Conservation (phyloP, 768 basidiomycete species). For the Gymnopilus junonius region DNA sequence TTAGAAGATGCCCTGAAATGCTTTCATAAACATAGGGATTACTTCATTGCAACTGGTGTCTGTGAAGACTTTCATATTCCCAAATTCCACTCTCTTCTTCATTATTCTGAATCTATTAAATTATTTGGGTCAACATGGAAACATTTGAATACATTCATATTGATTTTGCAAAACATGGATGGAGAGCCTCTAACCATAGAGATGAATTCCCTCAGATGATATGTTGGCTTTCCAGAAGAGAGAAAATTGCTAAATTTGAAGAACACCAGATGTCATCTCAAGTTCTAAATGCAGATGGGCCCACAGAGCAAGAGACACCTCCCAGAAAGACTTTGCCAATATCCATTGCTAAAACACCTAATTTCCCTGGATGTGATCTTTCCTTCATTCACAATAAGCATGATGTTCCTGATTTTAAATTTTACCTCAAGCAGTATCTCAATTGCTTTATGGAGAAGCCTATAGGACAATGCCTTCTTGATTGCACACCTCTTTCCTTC, state of each 20-base stretch:
- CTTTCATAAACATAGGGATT: slow-evolving; percentile 19
- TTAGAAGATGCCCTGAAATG: slow-evolving; percentile 13
- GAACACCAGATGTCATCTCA: background rate
- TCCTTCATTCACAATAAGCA: slow-evolving; percentile 15
- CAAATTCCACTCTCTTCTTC: slow-evolving; percentile 16
- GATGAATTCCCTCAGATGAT: slow-evolving; percentile 37
- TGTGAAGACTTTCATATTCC: slow-evolving; percentile 39
- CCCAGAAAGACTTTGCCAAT: background rate
- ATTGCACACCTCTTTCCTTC: slow-evolving; percentile 19
- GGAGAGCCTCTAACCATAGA: slow-evolving; percentile 26
- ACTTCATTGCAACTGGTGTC: slow-evolving; percentile 19
- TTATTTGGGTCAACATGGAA: slow-evolving; percentile 36
- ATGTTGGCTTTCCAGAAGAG: slow-evolving; percentile 21
- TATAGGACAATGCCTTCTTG: background rate
- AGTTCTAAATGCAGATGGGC: background rate
- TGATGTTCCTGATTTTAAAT: slow-evolving; percentile 25
- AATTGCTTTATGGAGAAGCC: slow-evolving; percentile 24
- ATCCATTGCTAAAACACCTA: slow-evolving; percentile 12
- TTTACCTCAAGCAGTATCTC: slow-evolving; percentile 26
- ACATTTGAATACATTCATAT: slow-evolving; percentile 39
- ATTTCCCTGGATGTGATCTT: slow-evolving; percentile 19
- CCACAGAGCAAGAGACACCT: background rate
- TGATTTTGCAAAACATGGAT: slow-evolving; percentile 40
- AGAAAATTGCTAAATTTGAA: background rate
- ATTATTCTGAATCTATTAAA: slow-evolving; percentile 27